phyloP scores from a whole-genome alignment of 2,329 filamentous ascomycete species.

The Claviceps sp. region DNA sequence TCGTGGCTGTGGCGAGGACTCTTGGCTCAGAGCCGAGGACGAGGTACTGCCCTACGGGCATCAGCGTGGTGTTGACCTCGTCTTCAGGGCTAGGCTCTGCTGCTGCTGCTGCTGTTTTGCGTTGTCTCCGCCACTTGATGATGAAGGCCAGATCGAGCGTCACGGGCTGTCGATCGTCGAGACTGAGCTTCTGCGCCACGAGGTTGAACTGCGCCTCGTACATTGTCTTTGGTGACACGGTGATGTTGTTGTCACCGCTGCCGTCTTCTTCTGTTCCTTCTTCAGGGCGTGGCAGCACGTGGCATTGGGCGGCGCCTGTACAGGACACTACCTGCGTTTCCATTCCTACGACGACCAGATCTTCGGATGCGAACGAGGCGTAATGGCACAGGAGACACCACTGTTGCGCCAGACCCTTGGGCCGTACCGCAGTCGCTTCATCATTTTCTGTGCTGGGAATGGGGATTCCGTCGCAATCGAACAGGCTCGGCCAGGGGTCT shows the following conservation, averaged over 20 bases:
- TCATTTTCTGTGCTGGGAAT: conserved; percentile 23
- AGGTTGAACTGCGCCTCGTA: conserved; percentile 62
- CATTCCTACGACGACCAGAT: conserved; percentile 50
- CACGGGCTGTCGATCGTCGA: conserved; percentile 71
- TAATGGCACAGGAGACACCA: conserved; percentile 67
- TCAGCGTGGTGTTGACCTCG: conserved; percentile 45
- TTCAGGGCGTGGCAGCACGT: conserved; percentile 24
- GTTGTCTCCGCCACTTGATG: conserved; percentile 61
- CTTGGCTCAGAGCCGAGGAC: conserved; percentile 77
- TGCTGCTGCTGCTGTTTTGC: conserved; percentile 11
- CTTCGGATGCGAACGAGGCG: conserved; percentile 65
- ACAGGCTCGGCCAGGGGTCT: conserved; percentile 78
- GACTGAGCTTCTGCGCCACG: conserved; percentile 57
- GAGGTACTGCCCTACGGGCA: conserved; percentile 68
- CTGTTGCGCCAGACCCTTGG: conserved; percentile 58
- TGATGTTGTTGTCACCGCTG: conserved; percentile 24
- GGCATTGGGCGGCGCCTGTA: conserved; percentile 49
- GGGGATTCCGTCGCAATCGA: conserved; percentile 43
- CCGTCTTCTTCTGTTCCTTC: conserved; percentile 6
- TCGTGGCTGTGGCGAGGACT: conserved; percentile 51
- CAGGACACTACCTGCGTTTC: conserved; percentile 47
- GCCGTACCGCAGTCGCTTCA: conserved; percentile 10
- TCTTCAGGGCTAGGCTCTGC: background rate
- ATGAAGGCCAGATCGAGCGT: conserved; percentile 62
- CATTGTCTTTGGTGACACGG: conserved; percentile 53